These are phyloP conservation scores for Trichoderma reesei DNA, from an alignment of 495 filamentous ascomycete genomes.

Conservation along the genomic window DNA sequence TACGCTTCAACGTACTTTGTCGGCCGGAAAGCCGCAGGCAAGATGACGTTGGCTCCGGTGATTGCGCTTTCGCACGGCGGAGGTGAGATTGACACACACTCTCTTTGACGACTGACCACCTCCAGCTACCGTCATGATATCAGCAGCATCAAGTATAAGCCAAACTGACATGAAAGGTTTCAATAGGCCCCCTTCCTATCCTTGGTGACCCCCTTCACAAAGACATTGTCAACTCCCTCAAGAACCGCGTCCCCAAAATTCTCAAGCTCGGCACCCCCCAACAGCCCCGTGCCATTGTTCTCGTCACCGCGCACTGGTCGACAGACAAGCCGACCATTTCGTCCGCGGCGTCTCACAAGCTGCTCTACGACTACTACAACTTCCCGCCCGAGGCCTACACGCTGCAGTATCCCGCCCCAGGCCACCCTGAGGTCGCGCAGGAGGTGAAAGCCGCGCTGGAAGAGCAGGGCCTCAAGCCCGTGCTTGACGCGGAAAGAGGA, in stretches of 20 bases:
- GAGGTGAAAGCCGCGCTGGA: slow-evolving; percentile 22
- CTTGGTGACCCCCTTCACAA: slow-evolving; percentile 28
- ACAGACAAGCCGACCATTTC: slow-evolving; percentile 25
- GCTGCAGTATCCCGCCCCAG: slow-evolving; percentile 31
- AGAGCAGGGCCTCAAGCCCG: slow-evolving; percentile 12
- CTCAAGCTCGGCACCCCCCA: slow-evolving; percentile 27
- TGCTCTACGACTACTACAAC: slow-evolving; percentile 34
- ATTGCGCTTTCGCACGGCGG: slow-evolving; percentile 34
- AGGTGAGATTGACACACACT: slow-evolving; percentile 12
- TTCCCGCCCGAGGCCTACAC: slow-evolving; percentile 31
- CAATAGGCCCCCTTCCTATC: slow-evolving; percentile 26
- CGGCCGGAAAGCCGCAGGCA: not conserved
- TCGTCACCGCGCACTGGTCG: slow-evolving; percentile 35
- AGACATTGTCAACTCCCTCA: slow-evolving; percentile 24
- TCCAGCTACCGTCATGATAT: not conserved
- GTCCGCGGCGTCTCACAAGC: slow-evolving; percentile 22
- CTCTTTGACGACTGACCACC: not conserved
- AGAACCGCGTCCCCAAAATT: slow-evolving; percentile 24
- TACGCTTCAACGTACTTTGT: not conserved
- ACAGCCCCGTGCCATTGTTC: slow-evolving; percentile 28
- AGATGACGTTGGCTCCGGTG: slow-evolving; percentile 29
- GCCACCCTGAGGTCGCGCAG: slow-evolving; percentile 27
- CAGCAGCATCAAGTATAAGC: not conserved
- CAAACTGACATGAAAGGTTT: not conserved
- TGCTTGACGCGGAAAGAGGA: slow-evolving; percentile 21